phyloP scores from a whole-genome alignment of 352 stramenopile genomes.

The Phytopythium oedochilum region DNA sequence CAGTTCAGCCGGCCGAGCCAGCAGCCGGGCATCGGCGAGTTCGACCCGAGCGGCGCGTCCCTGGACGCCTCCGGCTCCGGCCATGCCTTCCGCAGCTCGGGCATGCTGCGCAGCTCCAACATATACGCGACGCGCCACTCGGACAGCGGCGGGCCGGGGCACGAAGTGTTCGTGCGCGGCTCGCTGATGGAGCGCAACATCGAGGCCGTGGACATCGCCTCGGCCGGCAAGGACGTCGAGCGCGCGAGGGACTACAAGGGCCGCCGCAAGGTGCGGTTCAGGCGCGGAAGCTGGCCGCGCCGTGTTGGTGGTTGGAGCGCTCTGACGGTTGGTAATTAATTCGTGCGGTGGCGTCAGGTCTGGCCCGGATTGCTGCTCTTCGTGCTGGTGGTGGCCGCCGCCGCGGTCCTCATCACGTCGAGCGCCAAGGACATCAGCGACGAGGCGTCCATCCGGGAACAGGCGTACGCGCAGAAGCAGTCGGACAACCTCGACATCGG shows the following conservation, averaged over 20 bases:
- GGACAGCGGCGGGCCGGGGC: not conserved
- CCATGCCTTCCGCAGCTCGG: not conserved
- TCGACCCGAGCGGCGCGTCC: too few species aligned
- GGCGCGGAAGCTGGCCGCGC: too few species aligned
- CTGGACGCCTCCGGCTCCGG: too few species aligned
- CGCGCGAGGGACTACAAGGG: conserved; percentile 62
- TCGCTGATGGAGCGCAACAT: conserved; percentile 49
- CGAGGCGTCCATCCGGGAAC: conserved; percentile 13
- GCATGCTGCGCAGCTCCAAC: not conserved
- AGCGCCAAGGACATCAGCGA: conserved; percentile 25
- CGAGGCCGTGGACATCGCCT: conserved; percentile 16
- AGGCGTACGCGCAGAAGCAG: conserved; percentile 29
- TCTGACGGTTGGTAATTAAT: too few species aligned
- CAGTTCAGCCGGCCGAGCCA: not conserved
- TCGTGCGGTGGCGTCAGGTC: too few species aligned
- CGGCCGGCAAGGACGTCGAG: conserved; percentile 16
- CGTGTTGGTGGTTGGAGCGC: too few species aligned
- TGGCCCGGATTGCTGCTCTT: conserved; percentile 58
- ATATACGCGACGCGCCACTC: not conserved
- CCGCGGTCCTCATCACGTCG: conserved; percentile 42
- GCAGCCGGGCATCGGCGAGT: not conserved
- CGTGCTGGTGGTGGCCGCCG: conserved; percentile 30
- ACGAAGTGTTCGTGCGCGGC: conserved; percentile 32
- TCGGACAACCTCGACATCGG: conserved; percentile 34
- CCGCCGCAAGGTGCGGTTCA: conserved; percentile 25